These are phyloP conservation scores for Rickenella mellea DNA, from an alignment of 768 basidiomycete species.

Conservation along the genomic window DNA sequence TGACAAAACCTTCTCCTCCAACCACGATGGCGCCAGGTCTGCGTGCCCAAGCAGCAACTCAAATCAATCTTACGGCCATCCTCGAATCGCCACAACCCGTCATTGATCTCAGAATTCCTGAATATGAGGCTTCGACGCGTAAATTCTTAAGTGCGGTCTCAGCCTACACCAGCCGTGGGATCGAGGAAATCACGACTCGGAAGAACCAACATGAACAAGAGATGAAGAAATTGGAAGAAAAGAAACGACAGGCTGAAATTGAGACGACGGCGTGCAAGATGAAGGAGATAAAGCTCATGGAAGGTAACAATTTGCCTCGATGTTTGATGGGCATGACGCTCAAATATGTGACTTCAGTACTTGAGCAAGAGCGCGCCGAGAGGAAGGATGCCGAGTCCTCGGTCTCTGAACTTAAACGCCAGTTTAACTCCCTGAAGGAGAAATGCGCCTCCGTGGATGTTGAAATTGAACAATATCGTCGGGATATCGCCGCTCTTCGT, in stretches of 20 bases:
- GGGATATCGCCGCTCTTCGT: constrained; percentile 47
- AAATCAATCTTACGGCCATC: constrained; percentile 51
- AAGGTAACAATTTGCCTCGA: constrained; percentile 37
- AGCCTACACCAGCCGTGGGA: constrained; percentile 63
- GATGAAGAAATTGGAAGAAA: constrained; percentile 55
- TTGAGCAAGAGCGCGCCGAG: constrained; percentile 66
- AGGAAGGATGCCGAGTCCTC: constrained; percentile 58
- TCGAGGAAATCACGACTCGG: constrained; percentile 58
- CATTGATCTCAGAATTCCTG: constrained; percentile 53
- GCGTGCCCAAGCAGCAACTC: no score
- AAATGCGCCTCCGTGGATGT: constrained; percentile 46
- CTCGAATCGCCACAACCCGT: constrained; percentile 44
- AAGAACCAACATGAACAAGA: constrained; percentile 51
- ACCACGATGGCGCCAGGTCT: no score
- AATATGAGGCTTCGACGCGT: constrained; percentile 55
- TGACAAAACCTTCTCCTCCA: no score
- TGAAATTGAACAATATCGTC: constrained; percentile 68
- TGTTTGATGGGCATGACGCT: not conserved
- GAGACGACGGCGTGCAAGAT: constrained; percentile 72
- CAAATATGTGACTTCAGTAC: constrained; percentile 27
- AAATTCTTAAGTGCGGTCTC: constrained; percentile 68
- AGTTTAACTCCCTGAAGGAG: constrained; percentile 55
- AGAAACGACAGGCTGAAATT: constrained; percentile 48
- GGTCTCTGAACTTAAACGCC: constrained; percentile 51
- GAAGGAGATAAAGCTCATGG: constrained; percentile 69